These are phyloP conservation scores for Kalmusia sp. DNA, from an alignment of 2,329 filamentous ascomycete species.

Conservation along the genomic window DNA sequence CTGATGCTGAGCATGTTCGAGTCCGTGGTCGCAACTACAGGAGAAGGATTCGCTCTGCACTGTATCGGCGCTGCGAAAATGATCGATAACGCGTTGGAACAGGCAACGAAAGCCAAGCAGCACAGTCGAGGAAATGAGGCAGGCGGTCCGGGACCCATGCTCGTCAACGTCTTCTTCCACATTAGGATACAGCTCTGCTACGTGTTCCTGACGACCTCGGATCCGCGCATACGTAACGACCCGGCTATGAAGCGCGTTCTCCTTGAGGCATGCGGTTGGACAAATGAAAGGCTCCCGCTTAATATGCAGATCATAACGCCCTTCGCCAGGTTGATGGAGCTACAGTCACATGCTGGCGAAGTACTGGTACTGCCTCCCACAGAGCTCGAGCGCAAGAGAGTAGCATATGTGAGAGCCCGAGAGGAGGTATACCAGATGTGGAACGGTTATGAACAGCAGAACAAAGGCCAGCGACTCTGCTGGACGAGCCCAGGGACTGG, in stretches of 20 bases:
- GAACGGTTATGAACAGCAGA: not conserved
- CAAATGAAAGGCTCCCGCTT: constrained; percentile 4
- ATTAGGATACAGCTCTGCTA: constrained; percentile 22
- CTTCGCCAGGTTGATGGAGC: not conserved
- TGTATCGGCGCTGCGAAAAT: constrained; percentile 25
- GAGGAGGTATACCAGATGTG: constrained; percentile 9
- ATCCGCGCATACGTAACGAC: constrained; percentile 6
- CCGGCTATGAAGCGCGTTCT: constrained; percentile 6
- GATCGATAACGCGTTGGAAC: constrained; percentile 16
- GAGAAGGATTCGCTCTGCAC: constrained; percentile 24
- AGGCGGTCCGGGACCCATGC: constrained; percentile 20
- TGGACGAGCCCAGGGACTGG: constrained; percentile 12
- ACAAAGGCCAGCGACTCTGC: constrained; percentile 3
- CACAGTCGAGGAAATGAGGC: constrained; percentile 6
- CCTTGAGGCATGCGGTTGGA: constrained; percentile 7
- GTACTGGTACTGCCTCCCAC: not conserved
- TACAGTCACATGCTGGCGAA: not conserved
- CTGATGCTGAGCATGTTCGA: constrained; percentile 31
- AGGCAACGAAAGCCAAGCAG: not conserved
- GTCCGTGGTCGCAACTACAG: constrained; percentile 22
- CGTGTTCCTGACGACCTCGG: constrained; percentile 14
- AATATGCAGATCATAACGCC: constrained; percentile 10
- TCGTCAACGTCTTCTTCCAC: constrained; percentile 23
- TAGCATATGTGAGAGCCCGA: not conserved
- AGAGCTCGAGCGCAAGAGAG: not conserved